These are phyloP conservation scores for Diaporthe longicolla DNA, from an alignment of 2,329 filamentous ascomycete species.

Conservation along the genomic window DNA sequence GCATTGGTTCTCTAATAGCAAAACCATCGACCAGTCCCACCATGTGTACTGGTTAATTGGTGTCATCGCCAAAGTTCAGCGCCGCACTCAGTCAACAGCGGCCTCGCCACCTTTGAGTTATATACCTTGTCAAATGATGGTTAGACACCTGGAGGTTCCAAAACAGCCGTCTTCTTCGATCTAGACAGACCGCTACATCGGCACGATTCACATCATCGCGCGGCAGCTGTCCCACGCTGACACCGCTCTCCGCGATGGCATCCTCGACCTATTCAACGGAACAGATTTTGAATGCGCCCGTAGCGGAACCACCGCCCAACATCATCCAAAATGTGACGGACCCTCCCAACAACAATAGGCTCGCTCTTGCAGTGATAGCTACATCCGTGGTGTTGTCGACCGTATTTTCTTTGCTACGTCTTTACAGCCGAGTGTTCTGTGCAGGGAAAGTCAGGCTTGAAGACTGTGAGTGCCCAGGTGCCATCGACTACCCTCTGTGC, in stretches of 20 bases:
- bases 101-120: neutral
- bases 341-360: neutral
- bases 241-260: neutral
- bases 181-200: neutral
- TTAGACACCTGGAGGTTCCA: too few relatives aligned
- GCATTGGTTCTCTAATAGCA: too few relatives aligned
- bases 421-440: neutral
- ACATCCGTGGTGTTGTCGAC: neutral
- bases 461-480: neutral
- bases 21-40: too few relatives aligned
- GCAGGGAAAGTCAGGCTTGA: slow-evolving; percentile 3
- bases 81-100: too few relatives aligned
- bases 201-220: neutral
- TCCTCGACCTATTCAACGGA: neutral
- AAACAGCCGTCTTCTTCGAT: neutral
- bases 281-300: neutral
- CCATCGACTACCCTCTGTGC: neutral
- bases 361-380: neutral
- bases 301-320: neutral
- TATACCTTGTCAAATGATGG: neutral
- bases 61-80: too few relatives aligned
- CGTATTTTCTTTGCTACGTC: neutral
- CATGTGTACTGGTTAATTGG: too few relatives aligned
- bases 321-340: neutral
- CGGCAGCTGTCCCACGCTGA: too few relatives aligned